Evolutionary conservation across 2,329 filamentous ascomycete species (phyloP).

Genomic region (Lasiodiplodia gonubiensis): DNA sequence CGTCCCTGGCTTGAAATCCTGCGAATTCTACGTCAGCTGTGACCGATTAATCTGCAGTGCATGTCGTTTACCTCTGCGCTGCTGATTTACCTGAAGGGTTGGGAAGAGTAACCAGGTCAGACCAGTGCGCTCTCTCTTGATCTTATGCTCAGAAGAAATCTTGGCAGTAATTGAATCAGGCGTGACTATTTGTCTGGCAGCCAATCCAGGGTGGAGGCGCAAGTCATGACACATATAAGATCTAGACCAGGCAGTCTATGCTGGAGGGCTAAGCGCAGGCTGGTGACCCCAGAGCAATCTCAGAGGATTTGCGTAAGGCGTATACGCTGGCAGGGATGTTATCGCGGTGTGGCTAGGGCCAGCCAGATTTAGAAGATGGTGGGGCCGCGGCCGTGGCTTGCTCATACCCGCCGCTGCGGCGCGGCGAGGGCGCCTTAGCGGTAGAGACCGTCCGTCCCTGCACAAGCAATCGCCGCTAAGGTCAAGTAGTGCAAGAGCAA

Average conservation of each 20-base stretch:
- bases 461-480: slow-evolving; percentile 22
- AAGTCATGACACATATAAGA: slow-evolving; percentile 1
- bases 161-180: too few species aligned
- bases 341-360: slow-evolving; percentile 24
- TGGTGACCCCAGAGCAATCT: slow-evolving; percentile 21
- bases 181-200: slow-evolving; percentile 18
- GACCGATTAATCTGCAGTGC: too few species aligned
- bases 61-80: too few species aligned
- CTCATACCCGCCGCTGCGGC: slow-evolving; percentile 19
- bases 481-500: slow-evolving; percentile 16
- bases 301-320: slow-evolving; percentile 23
- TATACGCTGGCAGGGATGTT: slow-evolving; percentile 12
- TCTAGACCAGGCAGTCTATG: slow-evolving; percentile 19
- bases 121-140: too few species aligned
- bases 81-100: too few species aligned
- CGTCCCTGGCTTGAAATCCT: too few species aligned
- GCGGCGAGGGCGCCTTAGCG: slow-evolving; percentile 20
- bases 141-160: too few species aligned
- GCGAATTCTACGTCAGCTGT: too few species aligned
- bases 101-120: too few species aligned
- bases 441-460: slow-evolving; percentile 26
- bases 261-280: slow-evolving; percentile 23
- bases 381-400: slow-evolving; percentile 24
- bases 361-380: slow-evolving; percentile 27
- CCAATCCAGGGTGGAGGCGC: slow-evolving; percentile 5